phyloP scores from a whole-genome alignment of 2,329 filamentous ascomycete species.

The Fusarium metavorans region DNA sequence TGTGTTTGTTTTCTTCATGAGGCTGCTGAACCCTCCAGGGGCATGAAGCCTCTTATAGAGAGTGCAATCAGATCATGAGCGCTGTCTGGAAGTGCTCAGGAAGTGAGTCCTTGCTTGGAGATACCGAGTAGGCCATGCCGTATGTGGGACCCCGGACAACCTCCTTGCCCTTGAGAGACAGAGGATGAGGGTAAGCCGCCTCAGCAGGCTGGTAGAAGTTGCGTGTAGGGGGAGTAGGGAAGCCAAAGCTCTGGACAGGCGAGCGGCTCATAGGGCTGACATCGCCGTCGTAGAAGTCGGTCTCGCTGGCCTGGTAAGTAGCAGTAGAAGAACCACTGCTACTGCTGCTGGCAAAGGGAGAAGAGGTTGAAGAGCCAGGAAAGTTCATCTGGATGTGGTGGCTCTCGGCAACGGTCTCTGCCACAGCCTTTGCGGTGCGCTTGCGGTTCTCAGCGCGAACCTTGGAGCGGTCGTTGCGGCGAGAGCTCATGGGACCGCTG shows the following conservation, averaged over 20 bases:
- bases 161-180: conserved; percentile 59
- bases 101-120: conserved; percentile 53
- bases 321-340: conserved; percentile 58
- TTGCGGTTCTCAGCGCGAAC: conserved; percentile 65
- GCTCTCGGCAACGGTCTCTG: conserved; percentile 47
- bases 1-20: conserved; percentile 53
- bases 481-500: conserved; percentile 65
- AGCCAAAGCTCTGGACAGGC: conserved; percentile 26
- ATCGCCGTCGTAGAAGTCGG: conserved; percentile 36
- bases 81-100: conserved; percentile 25
- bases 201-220: conserved; percentile 46
- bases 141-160: conserved; percentile 49
- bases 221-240: conserved; percentile 28
- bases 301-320: conserved; percentile 58
- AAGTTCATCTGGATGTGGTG: conserved; percentile 54
- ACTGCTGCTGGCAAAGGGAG: conserved; percentile 56
- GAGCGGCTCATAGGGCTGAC: conserved; percentile 35
- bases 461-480: conserved; percentile 57
- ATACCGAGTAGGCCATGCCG: conserved; percentile 50
- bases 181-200: conserved; percentile 35
- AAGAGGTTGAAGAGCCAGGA: conserved; percentile 45
- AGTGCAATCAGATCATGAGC: conserved; percentile 30
- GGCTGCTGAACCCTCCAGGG: conserved; percentile 53
- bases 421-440: conserved; percentile 60
- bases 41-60: conserved; percentile 33